Evolutionary conservation across 2,329 filamentous ascomycete genomes (phyloP).

Genomic region (Chaetomium globosum): DNA sequence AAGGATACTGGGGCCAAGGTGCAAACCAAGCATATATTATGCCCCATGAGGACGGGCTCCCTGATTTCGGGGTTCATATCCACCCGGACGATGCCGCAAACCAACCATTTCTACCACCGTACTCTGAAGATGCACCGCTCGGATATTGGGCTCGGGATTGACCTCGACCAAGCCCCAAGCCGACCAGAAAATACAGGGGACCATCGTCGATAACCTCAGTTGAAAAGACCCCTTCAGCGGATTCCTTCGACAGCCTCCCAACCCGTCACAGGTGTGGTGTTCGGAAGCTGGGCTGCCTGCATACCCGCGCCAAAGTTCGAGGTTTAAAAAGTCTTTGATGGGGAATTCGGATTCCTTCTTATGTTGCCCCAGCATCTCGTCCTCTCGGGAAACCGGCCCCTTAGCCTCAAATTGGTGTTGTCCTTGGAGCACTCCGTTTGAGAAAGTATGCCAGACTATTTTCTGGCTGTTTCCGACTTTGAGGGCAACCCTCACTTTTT

Average conservation of each 20-base stretch:
- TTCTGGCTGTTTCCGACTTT: background rate
- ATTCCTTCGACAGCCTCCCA: background rate
- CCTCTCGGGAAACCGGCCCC: background rate
- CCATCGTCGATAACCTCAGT: background rate
- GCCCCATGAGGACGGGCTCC: slow-evolving; percentile 24
- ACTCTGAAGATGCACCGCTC: slow-evolving; percentile 2
- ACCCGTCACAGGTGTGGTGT: background rate
- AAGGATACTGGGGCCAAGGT: background rate
- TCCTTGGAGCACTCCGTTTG: background rate
- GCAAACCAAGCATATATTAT: slow-evolving; percentile 31
- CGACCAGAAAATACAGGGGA: background rate
- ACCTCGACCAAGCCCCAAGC: background rate
- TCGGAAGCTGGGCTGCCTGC: background rate
- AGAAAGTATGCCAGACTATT: background rate
- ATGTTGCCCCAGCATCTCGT: background rate
- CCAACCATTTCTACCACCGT: background rate
- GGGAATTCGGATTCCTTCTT: background rate
- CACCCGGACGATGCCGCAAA: background rate
- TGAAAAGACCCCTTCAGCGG: background rate
- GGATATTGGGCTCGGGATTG: background rate
- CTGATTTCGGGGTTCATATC: background rate
- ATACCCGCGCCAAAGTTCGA: background rate
- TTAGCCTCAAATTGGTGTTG: background rate
- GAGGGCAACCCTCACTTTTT: slow-evolving; percentile 36
- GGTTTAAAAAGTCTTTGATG: background rate